phyloP scores from a whole-genome alignment of 2,329 filamentous ascomycete species.

The Monilinia laxa region DNA sequence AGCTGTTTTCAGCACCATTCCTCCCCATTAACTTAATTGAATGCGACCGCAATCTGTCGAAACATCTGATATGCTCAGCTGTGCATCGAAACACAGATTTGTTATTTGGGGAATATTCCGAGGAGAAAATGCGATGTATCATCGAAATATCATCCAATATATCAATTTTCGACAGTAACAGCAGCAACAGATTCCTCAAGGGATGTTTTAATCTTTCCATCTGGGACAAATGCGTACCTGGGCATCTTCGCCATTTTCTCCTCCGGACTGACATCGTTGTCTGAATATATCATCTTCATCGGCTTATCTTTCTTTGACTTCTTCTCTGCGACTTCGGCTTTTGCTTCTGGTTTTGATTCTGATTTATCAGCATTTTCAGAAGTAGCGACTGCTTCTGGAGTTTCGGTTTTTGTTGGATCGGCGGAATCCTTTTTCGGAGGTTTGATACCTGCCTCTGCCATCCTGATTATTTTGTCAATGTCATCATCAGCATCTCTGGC shows the following conservation, averaged over 20 bases:
- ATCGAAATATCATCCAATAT: slow-evolving; percentile 10
- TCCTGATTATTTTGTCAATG: slow-evolving; percentile 64
- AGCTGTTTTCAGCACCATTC: slow-evolving; percentile 31
- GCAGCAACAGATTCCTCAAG: slow-evolving; percentile 37
- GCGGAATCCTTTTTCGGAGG: slow-evolving; percentile 45
- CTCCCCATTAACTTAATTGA: slow-evolving; percentile 21
- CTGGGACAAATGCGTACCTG: slow-evolving; percentile 68
- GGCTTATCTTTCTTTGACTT: slow-evolving; percentile 65
- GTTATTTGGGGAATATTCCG: not conserved
- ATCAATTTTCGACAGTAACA: slow-evolving; percentile 31
- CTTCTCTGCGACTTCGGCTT: slow-evolving; percentile 55
- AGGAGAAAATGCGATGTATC: not conserved
- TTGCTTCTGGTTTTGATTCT: slow-evolving; percentile 38
- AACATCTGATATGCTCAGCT: not conserved
- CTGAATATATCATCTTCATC: slow-evolving; percentile 77
- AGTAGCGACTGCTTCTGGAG: slow-evolving; percentile 10
- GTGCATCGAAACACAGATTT: not conserved
- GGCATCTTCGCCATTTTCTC: slow-evolving; percentile 82
- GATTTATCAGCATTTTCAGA: slow-evolving; percentile 38
- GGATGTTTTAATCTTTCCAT: slow-evolving; percentile 40
- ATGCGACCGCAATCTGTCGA: not conserved
- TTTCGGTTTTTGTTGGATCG: slow-evolving; percentile 42
- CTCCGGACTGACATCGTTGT: slow-evolving; percentile 78
- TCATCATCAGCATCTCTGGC: slow-evolving; percentile 57
- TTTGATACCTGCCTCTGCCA: slow-evolving; percentile 61